Base-by-base conservation (phyloP, 805 yeast genomes). In the Nakazawaea peltata region DNA sequence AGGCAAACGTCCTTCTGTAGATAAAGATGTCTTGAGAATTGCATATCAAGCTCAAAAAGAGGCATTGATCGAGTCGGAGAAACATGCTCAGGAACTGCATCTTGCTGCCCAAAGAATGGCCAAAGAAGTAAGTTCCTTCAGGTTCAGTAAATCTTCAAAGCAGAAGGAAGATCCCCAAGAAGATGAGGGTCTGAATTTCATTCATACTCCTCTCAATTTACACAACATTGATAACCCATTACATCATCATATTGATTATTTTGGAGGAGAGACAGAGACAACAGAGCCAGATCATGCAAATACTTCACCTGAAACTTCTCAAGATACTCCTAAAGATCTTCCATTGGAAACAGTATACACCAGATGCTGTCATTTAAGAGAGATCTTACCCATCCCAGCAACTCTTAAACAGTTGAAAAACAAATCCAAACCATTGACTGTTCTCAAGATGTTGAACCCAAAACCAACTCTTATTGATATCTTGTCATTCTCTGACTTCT, bases 1-100 rank as follows among this genome's bases (percentile, higher is more conserved):
- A 17, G 38, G 53, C 19, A 53, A 49, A 26, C 53, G 47, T 31
- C 52, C 53, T 2, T 53, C 48, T 33, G 60, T 54, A 41, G 57
- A 69, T 26, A 69, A 67, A 26, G 63, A 63, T 25, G 77, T 77
- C 35, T 55, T 80, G 34, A 61, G 60, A 30, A 41, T 65, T 26
- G 87, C 87, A 0, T 46, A 72, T n/a, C 82, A 76, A 17, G 65
- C 73, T 14, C 82, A 78, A 42, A 65, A 57, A 26, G 50, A 61
- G 33, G 74, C 80, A 1, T 46, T 70, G 14, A 53, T 67, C 18
- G 87, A 81, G 49, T 74, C 88, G 1, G 74, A 70, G 21, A 76
- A 71, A 41, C 90, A 81, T 56, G 85, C 86, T 2, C 70, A 73
- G 33, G 90, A 81, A 49, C 90, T 92, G 0, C 85, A 81, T 54